Base-by-base conservation (phyloP, 2,329 filamentous ascomycete genomes). In the Penicillium palitans region DNA sequence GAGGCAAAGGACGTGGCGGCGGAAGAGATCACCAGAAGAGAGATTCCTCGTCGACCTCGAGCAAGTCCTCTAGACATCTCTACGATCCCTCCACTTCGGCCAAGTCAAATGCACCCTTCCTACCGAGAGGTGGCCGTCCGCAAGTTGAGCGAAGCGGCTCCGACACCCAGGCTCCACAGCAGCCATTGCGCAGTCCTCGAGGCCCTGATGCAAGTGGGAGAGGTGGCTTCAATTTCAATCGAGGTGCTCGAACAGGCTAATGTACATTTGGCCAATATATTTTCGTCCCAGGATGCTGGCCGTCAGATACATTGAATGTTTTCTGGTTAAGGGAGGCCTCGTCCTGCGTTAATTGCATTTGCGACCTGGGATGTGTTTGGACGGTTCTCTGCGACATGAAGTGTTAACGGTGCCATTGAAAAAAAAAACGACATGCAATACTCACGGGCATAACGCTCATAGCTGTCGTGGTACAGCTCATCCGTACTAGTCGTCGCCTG, bases 171-270 rank as follows among this genome's bases (percentile, higher is more conserved):
- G 57, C 69, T 27, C 60, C 71, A 64, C 51, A 89, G 48, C 86
- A 88, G 61, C 84, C 90, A 17, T 83, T 92, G 59, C 85, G 93
- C 61, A 81, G 85, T 69, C 92, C 93, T 1, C 84, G 85, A 68
- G 91, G 91, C 10, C 93, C 93, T 10, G 90, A 96, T 70, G 83
- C 84, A 47, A 90, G 82, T 70, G 90, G 90, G 58, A 83, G 89
- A 68, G 90, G 88, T 56, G 91, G 91, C 0, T 92, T 92, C 75
- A 90, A 89, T 37, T 93, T 95, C 47, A 80, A 80, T 61, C 83
- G 90, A 68, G 88, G 89, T 62, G 82, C 79, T n/a, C 81, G 66
- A 62, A 66, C 62, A 46, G 63, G 63, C 58, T 74, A 71, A 64
- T 57, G 33, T 66, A 68, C 55, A 55, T 49, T 44, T 39, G 24